Evolutionary conservation across 352 stramenopile species (phyloP).

Genomic region (Globisporangium apiculatum): DNA sequence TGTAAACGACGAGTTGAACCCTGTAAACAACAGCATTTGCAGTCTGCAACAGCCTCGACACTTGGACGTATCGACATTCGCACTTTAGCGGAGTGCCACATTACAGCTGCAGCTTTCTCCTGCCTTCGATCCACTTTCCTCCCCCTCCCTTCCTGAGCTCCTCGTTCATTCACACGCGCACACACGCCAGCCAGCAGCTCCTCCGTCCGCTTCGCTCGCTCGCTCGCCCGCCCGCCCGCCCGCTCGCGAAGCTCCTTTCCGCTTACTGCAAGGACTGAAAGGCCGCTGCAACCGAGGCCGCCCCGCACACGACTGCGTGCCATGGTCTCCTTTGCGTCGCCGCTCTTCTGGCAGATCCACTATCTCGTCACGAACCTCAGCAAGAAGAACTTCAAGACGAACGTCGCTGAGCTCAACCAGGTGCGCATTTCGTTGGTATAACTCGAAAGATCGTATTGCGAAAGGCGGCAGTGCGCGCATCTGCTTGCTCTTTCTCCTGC

Average conservation of each 20-base stretch:
- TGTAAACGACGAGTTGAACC: not conserved
- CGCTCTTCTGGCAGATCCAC: conserved; percentile 92
- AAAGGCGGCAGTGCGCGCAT: not conserved
- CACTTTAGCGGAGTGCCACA: too few relatives aligned
- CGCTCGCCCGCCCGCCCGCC: not conserved
- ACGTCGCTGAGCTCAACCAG: conserved; percentile 90
- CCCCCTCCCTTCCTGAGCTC: too few relatives aligned
- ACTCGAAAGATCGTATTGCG: not conserved
- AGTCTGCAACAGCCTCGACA: not conserved
- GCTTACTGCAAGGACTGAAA: conserved; percentile 6
- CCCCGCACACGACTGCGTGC: not conserved
- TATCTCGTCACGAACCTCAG: conserved; percentile 90
- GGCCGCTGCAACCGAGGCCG: conserved; percentile 12
- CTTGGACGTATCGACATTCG: not conserved
- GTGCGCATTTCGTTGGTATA: conserved; percentile 17
- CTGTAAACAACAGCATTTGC: not conserved
- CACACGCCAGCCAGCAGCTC: not conserved
- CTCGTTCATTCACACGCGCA: too few relatives aligned
- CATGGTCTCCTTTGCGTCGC: conserved; percentile 89
- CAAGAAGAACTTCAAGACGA: conserved; percentile 93
- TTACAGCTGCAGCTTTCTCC: too few relatives aligned
- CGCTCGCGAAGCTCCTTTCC: not conserved
- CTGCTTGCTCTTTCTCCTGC: not conserved
- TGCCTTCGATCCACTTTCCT: too few relatives aligned
- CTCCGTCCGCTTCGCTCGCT: not conserved